phyloP scores from a whole-genome alignment of 257 asterid species.

The Cynanchum wilfordii region DNA sequence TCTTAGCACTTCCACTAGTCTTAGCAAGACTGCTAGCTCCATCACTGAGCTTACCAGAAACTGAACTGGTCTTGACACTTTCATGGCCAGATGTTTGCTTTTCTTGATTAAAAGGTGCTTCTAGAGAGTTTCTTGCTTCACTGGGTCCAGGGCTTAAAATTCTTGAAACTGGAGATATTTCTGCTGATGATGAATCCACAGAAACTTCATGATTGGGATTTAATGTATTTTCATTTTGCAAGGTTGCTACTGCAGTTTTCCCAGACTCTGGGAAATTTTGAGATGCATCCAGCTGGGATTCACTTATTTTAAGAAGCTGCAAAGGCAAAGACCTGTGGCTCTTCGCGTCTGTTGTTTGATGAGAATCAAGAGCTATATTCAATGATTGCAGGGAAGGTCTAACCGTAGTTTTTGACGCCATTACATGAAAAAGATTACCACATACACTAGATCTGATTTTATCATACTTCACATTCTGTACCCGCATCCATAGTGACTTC shows the following conservation, averaged over 20 bases:
- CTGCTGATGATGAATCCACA: constrained; percentile 18
- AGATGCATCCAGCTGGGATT: constrained; percentile 6
- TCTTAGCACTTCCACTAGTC: constrained; percentile 53
- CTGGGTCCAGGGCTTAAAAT: constrained; percentile 7
- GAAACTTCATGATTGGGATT: constrained; percentile 10
- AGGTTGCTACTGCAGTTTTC: neutral
- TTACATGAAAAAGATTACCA: constrained; percentile 5
- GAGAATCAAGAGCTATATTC: constrained; percentile 13
- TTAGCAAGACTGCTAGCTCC: constrained; percentile 45
- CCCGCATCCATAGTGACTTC: constrained; percentile 3
- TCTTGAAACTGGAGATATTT: constrained; percentile 26
- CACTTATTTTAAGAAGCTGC: constrained; percentile 13
- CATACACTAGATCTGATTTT: constrained; percentile 11
- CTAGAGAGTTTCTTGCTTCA: constrained; percentile 26
- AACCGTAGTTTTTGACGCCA: constrained; percentile 26
- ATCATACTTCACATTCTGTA: constrained; percentile 4
- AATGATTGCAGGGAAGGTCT: constrained; percentile 12
- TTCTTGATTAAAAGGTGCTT: constrained; percentile 28
- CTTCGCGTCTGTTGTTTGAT: constrained; percentile 13
- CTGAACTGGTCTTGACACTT: constrained; percentile 36
- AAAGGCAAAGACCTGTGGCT: constrained; percentile 13
- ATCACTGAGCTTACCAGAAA: constrained; percentile 48
- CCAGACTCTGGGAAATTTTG: constrained; percentile 23
- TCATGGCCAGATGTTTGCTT: constrained; percentile 28
- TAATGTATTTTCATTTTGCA: constrained; percentile 1